phyloP scores from a whole-genome alignment of 192 early-diverging fungal genomes.

The Coemansia erecta region DNA sequence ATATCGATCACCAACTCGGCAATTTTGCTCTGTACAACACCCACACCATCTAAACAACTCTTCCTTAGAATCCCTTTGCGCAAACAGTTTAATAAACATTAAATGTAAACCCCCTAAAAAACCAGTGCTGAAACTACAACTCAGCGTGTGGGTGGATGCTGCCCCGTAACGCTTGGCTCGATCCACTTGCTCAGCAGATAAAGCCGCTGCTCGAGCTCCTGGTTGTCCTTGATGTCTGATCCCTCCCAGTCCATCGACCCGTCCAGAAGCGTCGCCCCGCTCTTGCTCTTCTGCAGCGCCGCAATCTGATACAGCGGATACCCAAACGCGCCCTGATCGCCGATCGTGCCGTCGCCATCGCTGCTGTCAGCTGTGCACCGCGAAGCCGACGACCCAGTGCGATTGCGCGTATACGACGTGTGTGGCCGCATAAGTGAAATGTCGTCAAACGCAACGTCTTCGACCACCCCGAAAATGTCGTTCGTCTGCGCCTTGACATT shows the following conservation, averaged over 20 bases:
- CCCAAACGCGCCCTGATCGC: conserved; percentile 28
- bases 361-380: conserved; percentile 7
- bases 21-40: too few relatives aligned
- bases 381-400: conserved; percentile 42
- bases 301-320: conserved; percentile 52
- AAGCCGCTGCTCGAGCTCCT: conserved; percentile 52
- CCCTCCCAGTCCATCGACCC: conserved; percentile 50
- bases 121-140: background rate
- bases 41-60: too few relatives aligned
- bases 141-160: conserved; percentile 1
- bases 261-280: conserved; percentile 23
- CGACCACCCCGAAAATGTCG: conserved; percentile 43
- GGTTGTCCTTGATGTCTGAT: conserved; percentile 51
- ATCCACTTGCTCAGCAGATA: conserved; percentile 54
- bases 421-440: conserved; percentile 17
- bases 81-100: background rate
- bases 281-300: conserved; percentile 33
- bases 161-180: conserved; percentile 21
- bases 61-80: too few relatives aligned
- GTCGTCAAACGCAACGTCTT: conserved; percentile 36
- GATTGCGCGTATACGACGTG: conserved; percentile 33
- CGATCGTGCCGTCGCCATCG: background rate
- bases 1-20: conserved; percentile 2
- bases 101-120: background rate
- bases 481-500: conserved; percentile 52